Evolutionary conservation across 2,329 filamentous ascomycete genomes (phyloP).

Genomic region (Sclerotinia nivalis): DNA sequence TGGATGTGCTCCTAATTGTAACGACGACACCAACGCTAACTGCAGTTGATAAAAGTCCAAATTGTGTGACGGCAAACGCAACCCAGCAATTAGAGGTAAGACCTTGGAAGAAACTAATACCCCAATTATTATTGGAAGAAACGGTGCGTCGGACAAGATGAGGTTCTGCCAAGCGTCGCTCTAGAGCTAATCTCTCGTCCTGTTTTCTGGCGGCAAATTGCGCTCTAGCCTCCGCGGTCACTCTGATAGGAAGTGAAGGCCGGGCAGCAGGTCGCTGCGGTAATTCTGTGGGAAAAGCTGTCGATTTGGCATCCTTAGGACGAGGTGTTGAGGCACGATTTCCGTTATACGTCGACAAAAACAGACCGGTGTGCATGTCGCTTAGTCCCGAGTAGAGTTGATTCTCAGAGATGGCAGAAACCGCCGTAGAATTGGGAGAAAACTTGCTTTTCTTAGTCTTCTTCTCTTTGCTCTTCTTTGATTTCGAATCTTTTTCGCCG

Average conservation of each 20-base stretch:
- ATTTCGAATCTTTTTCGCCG: background rate
- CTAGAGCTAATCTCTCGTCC: background rate
- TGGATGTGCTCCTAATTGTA: background rate
- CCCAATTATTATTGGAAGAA: background rate
- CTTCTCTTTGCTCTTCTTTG: background rate
- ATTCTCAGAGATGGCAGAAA: constrained; percentile 7
- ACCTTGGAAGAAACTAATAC: background rate
- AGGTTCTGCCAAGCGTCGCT: background rate
- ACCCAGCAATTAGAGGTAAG: background rate
- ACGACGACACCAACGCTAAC: background rate
- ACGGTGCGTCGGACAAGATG: background rate
- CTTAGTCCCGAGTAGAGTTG: constrained; percentile 11
- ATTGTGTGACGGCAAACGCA: background rate
- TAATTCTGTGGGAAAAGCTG: background rate
- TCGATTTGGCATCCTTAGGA: background rate
- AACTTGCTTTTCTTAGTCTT: background rate
- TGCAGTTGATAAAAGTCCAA: background rate
- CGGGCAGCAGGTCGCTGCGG: background rate
- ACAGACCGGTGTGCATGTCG: constrained; percentile 6
- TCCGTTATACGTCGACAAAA: constrained; percentile 6
- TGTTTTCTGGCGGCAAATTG: background rate
- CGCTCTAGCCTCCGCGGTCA: constrained; percentile 8
- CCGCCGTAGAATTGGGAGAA: background rate
- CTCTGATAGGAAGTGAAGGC: background rate
- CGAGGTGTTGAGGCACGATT: background rate